These are phyloP conservation scores for Claviceps sp. DNA, from an alignment of 2,329 filamentous ascomycete genomes.

Conservation along the genomic window DNA sequence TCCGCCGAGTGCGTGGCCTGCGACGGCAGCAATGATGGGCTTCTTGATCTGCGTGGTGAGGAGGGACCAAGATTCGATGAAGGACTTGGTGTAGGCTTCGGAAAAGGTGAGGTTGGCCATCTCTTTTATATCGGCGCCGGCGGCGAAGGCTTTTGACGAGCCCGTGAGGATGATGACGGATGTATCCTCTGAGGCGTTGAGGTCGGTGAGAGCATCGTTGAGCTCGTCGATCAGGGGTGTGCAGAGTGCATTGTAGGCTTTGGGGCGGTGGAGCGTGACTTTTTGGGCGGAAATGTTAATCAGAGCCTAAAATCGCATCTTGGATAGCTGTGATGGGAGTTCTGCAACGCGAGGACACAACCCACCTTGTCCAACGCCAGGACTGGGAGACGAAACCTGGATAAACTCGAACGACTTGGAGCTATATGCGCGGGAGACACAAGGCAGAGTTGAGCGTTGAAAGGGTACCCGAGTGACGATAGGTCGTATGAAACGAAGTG, in stretches of 20 bases:
- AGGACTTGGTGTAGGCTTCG: constrained; percentile 74
- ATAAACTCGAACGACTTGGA: constrained; percentile 63
- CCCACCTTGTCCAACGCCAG: constrained; percentile 81
- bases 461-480: constrained; percentile 34
- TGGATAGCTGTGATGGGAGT: background rate
- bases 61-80: constrained; percentile 90
- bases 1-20: constrained; percentile 85
- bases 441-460: constrained; percentile 42
- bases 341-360: background rate
- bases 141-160: constrained; percentile 80
- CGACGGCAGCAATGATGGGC: constrained; percentile 86
- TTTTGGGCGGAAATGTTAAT: constrained; percentile 23
- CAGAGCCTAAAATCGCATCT: too few species aligned
- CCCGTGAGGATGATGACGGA: constrained; percentile 77
- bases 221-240: constrained; percentile 85
- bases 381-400: constrained; percentile 66
- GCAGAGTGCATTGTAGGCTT: constrained; percentile 87
- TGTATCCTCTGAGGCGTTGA: constrained; percentile 57
- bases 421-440: constrained; percentile 38
- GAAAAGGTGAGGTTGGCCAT: constrained; percentile 90
- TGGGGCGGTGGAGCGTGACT: constrained; percentile 85
- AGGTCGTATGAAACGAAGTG: constrained; percentile 46
- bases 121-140: constrained; percentile 97
- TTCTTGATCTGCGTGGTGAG: constrained; percentile 79
- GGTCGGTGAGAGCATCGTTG: constrained; percentile 59